These are phyloP conservation scores for Mortierella sp. DNA, from an alignment of 371 early-diverging fungal genomes.

Conservation along the genomic window DNA sequence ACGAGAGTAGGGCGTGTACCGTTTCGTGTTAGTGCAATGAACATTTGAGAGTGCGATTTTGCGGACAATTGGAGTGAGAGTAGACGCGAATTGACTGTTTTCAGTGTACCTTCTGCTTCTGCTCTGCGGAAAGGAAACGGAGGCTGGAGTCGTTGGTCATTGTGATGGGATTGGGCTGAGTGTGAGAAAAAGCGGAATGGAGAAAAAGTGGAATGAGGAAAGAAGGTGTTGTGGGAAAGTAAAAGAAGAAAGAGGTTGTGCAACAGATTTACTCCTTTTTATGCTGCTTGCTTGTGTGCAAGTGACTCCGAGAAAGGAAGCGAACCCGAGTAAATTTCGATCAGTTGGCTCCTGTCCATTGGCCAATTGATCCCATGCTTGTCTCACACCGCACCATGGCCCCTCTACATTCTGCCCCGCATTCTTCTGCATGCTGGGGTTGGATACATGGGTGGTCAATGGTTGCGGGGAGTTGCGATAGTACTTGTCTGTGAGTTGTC, in stretches of 20 bases:
- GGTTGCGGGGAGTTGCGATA: too few species aligned
- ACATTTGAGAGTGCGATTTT: background rate
- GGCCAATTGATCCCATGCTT: too few species aligned
- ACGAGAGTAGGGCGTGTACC: background rate
- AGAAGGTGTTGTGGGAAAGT: background rate
- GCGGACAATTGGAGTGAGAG: background rate
- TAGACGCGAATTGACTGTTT: background rate
- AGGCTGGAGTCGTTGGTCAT: conserved; percentile 24
- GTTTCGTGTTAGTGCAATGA: background rate
- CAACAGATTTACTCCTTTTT: background rate
- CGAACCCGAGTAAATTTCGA: too few species aligned
- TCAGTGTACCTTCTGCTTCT: conserved; percentile 55
- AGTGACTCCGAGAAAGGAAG: conserved; percentile 9
- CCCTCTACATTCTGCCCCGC: too few species aligned
- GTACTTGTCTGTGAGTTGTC: too few species aligned
- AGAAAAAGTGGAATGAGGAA: conserved; percentile 10
- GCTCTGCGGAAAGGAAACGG: conserved; percentile 43
- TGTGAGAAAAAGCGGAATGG: background rate
- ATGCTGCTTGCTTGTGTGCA: background rate
- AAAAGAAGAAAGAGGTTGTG: conserved; percentile 15
- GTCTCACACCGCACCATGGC: too few species aligned
- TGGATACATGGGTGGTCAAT: too few species aligned
- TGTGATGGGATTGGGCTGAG: conserved; percentile 5
- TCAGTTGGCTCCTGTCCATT: too few species aligned
- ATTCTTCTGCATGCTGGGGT: too few species aligned